Evolutionary conservation across 2,329 filamentous ascomycete genomes (phyloP).

Genomic region (Sporothrix curviconia): DNA sequence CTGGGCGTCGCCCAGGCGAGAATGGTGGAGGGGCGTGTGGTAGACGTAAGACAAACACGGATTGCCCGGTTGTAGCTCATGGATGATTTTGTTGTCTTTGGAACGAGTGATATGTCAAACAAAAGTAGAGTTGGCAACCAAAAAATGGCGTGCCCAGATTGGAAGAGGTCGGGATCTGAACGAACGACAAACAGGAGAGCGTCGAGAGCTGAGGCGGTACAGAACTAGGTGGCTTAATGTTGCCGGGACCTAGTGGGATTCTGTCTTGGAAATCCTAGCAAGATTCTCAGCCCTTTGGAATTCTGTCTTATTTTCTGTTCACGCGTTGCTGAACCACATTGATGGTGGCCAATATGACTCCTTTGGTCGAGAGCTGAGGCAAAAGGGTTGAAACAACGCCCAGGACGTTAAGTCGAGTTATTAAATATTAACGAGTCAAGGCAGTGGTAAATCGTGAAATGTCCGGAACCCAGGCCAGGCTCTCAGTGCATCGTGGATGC

Average conservation of each 20-base stretch:
- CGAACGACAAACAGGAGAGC: no score
- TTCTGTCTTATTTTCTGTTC: not conserved
- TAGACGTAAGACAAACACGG: not conserved
- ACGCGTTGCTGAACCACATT: not conserved
- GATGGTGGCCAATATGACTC: not conserved
- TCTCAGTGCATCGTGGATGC: constrained; percentile 5
- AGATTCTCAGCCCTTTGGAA: not conserved
- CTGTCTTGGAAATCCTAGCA: no score
- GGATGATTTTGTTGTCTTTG: not conserved
- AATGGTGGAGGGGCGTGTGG: not conserved
- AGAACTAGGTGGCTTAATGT: not conserved
- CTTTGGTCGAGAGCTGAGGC: not conserved
- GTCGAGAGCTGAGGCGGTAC: not conserved
- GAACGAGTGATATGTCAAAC: constrained; percentile 1
- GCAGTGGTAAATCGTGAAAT: not conserved
- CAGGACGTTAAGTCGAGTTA: not conserved
- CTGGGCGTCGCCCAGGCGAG: not conserved
- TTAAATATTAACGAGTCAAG: not conserved
- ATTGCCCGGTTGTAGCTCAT: not conserved
- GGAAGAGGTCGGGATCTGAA: no score
- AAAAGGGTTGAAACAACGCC: not conserved
- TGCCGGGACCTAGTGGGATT: no score
- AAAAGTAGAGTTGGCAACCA: not conserved
- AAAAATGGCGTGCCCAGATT: no score
- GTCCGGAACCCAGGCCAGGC: not conserved